Conservation (phyloP, 768 basidiomycete genomes). For the Boletus rubropictus region DNA sequence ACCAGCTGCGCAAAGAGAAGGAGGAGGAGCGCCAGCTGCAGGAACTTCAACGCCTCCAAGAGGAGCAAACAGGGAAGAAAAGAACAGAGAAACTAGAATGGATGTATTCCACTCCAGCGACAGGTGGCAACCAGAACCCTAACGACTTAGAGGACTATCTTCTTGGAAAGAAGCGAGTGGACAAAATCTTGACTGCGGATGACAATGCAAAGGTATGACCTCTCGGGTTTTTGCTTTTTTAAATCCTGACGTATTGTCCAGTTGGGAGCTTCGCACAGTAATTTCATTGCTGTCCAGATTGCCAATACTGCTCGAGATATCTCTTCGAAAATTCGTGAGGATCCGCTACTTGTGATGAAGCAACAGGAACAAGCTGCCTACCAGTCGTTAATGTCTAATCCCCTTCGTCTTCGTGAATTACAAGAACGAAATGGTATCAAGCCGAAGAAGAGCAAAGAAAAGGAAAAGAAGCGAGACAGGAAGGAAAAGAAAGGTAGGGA, state of each 20-base stretch:
- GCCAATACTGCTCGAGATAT: constrained; percentile 87
- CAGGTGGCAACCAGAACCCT: constrained; percentile 77
- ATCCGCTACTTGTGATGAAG: constrained; percentile 95
- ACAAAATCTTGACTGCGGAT: constrained; percentile 88
- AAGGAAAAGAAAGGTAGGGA: constrained; percentile 39
- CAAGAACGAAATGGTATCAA: constrained; percentile 79
- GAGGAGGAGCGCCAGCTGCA: constrained; percentile 96
- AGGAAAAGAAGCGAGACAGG: constrained; percentile 48
- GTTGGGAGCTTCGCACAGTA: constrained; percentile 85
- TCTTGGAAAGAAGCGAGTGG: constrained; percentile 95
- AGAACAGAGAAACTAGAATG: constrained; percentile 92
- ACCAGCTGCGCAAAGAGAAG: constrained; percentile 94
- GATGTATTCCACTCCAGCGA: constrained; percentile 99
- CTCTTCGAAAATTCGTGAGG: constrained; percentile 92
- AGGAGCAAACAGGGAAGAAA: constrained; percentile 93
- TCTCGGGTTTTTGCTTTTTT: neutral
- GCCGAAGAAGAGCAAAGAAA: constrained; percentile 68
- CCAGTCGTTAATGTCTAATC: constrained; percentile 80
- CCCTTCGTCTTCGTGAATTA: constrained; percentile 75
- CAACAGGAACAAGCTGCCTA: constrained; percentile 95
- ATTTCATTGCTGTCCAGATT: constrained; percentile 91
- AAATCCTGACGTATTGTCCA: constrained; percentile 25
- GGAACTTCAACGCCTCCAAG: constrained; percentile 92
- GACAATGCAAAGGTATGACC: constrained; percentile 77
- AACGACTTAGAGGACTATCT: constrained; percentile 96